These are phyloP conservation scores for Backusella tuberculispora DNA, from an alignment of 192 early-diverging fungal genomes.

Conservation along the genomic window DNA sequence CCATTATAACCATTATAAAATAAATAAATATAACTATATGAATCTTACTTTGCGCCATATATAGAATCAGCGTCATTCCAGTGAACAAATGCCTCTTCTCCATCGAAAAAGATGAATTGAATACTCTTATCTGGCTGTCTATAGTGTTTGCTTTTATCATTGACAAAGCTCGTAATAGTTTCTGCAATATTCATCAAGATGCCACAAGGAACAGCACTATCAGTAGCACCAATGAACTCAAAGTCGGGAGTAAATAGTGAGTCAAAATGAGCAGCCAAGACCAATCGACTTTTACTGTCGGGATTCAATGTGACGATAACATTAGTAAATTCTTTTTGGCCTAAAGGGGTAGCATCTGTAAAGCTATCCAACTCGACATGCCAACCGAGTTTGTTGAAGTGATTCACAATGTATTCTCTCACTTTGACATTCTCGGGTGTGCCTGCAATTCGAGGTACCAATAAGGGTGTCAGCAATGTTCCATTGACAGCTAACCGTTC, in stretches of 20 bases:
- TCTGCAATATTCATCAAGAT: conserved; percentile 85
- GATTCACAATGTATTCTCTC: conserved; percentile 69
- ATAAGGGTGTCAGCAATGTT: conserved; percentile 67
- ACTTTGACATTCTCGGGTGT: conserved; percentile 71
- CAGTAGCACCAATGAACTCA: conserved; percentile 87
- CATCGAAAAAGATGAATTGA: conserved; percentile 97
- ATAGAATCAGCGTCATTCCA: conserved; percentile 85
- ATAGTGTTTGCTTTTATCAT: conserved; percentile 38
- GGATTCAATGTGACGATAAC: conserved; percentile 90
- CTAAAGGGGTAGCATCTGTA: conserved; percentile 74
- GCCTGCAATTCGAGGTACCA: conserved; percentile 82
- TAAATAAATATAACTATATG: background rate
- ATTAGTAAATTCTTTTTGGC: conserved; percentile 78
- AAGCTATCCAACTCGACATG: conserved; percentile 83
- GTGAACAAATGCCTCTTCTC: conserved; percentile 86
- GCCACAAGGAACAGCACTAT: conserved; percentile 91
- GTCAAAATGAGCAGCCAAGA: conserved; percentile 94
- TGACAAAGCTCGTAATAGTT: conserved; percentile 65
- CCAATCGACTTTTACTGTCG: conserved; percentile 66
- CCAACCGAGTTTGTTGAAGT: conserved; percentile 73
- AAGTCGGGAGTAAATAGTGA: conserved; percentile 73
- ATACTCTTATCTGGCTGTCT: conserved; percentile 50
- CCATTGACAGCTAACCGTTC: conserved; percentile 47
- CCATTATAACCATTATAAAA: background rate
- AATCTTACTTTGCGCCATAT: conserved; percentile 75